Conservation (phyloP, 768 basidiomycete genomes). For the Crepidotus variabilis region DNA sequence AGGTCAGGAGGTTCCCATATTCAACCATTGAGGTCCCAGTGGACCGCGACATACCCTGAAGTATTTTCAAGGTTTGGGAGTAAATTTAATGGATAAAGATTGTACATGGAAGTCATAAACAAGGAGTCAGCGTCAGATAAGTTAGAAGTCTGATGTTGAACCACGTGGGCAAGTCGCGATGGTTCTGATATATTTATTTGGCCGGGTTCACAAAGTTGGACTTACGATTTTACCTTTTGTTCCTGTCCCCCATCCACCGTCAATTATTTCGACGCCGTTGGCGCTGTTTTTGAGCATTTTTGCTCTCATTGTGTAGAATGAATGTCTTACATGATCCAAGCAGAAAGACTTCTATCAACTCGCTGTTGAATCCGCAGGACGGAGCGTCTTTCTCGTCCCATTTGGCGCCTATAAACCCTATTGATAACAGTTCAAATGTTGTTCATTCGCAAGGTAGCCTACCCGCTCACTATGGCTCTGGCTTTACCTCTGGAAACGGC, state of each 20-base stretch:
- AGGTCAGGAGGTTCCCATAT: not conserved
- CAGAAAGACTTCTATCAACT: slow-evolving; percentile 39
- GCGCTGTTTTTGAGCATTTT: not conserved
- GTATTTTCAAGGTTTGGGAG: not conserved
- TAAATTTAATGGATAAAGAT: not conserved
- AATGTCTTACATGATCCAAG: slow-evolving; percentile 30
- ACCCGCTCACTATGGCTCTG: slow-evolving; percentile 16
- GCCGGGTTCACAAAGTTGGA: not conserved
- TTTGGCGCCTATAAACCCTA: slow-evolving; percentile 13
- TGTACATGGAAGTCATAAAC: no score
- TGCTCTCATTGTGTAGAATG: slow-evolving; percentile 16
- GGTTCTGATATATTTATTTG: slow-evolving; percentile 9
- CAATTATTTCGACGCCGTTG: not conserved
- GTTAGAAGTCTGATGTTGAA: not conserved
- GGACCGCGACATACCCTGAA: not conserved
- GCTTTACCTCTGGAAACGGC: slow-evolving; percentile 20
- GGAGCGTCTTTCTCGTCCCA: slow-evolving; percentile 22
- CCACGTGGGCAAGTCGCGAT: slow-evolving; percentile 9
- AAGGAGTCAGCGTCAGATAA: not conserved
- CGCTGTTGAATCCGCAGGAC: slow-evolving; percentile 38
- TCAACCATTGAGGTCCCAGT: not conserved
- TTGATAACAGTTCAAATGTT: slow-evolving; percentile 15
- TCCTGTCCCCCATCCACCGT: slow-evolving; percentile 3
- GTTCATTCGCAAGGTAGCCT: slow-evolving; percentile 21
- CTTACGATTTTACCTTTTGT: slow-evolving; percentile 1